Percentiles rank a stretch among this genome's conserved stretches.
Evolutionary conservation across 225 moss, liverwort and hornwort genomes (phyloP).

Genomic region (Polytrichum commune): DNA sequence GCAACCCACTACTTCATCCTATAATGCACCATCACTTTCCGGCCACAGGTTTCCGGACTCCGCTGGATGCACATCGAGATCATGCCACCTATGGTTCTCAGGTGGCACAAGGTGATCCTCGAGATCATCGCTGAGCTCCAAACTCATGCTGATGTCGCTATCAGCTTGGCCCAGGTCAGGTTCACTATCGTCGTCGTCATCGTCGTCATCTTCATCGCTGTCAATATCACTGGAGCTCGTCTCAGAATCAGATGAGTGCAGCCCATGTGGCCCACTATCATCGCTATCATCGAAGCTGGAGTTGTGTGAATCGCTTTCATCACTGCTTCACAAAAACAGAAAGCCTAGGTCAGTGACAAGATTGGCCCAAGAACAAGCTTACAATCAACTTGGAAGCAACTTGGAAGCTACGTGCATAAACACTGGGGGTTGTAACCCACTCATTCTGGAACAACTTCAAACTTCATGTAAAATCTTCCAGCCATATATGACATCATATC

Average conservation of each 20-base stretch:
- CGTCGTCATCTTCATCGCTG: conserved; percentile 27
- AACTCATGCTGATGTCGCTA: conserved; percentile 46
- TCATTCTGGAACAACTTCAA: too few relatives aligned
- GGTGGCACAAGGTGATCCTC: conserved; percentile 6
- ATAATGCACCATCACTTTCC: too few relatives aligned
- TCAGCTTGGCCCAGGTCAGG: conserved; percentile 21
- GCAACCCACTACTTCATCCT: too few relatives aligned
- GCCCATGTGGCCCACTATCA: conserved; percentile 44
- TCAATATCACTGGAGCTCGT: conserved; percentile 25
- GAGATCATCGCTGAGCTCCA: conserved; percentile 21
- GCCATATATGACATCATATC: not conserved
- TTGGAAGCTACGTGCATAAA: not conserved
- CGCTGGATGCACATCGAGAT: too few relatives aligned
- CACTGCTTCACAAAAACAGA: conserved; percentile 36
- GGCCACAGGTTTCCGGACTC: too few relatives aligned
- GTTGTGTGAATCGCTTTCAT: conserved; percentile 40
- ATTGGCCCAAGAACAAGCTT: conserved; percentile 1
- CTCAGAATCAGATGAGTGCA: conserved; percentile 46
- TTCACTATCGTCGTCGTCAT: conserved; percentile 29
- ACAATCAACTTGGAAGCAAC: not conserved
- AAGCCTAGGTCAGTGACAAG: conserved; percentile 23
- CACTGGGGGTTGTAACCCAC: not conserved
- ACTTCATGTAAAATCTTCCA: too few relatives aligned
- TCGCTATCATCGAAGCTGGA: conserved; percentile 50
- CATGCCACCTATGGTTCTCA: too few relatives aligned